A percentile compares a stretch with the other conserved stretches of the same genome.
These are phyloP conservation scores for Cenchrus fungigraminus DNA, from an alignment of 176 grass and related monocot species.

Conservation along the genomic window DNA sequence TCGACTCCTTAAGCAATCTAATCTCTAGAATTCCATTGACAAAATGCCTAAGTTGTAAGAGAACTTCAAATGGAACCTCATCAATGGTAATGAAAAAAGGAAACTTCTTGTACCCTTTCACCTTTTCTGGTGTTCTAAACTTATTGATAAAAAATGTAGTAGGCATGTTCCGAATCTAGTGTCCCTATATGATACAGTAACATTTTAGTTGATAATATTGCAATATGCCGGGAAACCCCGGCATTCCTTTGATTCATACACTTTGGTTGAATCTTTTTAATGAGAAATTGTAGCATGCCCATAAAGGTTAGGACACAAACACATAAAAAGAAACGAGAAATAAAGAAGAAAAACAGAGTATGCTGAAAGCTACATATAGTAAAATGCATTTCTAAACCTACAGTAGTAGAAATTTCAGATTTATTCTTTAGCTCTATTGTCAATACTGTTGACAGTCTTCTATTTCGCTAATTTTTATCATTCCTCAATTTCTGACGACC, in stretches of 20 bases:
- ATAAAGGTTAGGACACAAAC: background rate
- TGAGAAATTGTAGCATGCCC: background rate
- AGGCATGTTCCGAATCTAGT: background rate
- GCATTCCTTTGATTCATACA: background rate
- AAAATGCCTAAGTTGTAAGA: background rate
- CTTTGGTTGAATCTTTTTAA: background rate
- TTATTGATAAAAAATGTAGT: background rate
- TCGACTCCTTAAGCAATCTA: no score
- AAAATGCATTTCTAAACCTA: conserved; percentile 10
- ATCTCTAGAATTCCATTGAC: background rate
- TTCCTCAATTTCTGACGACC: conserved; percentile 34
- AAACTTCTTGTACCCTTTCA: background rate
- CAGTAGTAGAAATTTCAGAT: background rate
- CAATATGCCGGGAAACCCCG: background rate
- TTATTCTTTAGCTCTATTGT: conserved; percentile 1
- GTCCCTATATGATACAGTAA: background rate
- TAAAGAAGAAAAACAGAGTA: background rate
- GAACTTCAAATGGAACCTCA: background rate
- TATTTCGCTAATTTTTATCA: conserved; percentile 19
- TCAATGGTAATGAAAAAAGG: background rate
- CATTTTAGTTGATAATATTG: background rate
- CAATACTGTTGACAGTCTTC: conserved; percentile 1
- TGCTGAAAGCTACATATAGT: background rate
- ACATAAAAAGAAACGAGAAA: background rate
- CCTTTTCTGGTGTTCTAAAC: background rate